These are phyloP conservation scores for Colletotrichum echinochloae DNA, from an alignment of 2,329 filamentous ascomycete genomes.

Conservation along the genomic window DNA sequence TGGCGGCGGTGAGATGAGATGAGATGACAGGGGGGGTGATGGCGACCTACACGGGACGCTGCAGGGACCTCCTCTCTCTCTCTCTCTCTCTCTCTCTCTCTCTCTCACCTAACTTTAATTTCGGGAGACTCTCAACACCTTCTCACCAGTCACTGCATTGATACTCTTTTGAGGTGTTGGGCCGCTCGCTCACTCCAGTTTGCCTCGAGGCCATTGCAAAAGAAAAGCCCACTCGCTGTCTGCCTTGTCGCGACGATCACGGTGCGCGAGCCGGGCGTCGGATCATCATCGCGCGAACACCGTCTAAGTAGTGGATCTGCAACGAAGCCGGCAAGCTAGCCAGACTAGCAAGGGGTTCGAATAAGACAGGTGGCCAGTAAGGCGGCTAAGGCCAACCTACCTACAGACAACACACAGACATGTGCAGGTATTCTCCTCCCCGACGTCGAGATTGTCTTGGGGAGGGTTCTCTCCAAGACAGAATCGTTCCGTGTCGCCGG, in stretches of 20 bases:
- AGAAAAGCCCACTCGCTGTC: too few species aligned
- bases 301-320: neutral
- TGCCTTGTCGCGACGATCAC: slow-evolving; percentile 23
- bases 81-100: too few species aligned
- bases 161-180: too few species aligned
- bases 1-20: neutral
- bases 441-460: neutral
- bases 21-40: neutral
- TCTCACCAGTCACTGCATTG: neutral
- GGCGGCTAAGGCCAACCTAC: too few species aligned
- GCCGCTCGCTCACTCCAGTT: too few species aligned
- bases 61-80: neutral
- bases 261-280: neutral
- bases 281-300: slow-evolving; percentile 21
- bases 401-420: too few species aligned
- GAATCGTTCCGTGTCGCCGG: neutral
- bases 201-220: too few species aligned
- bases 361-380: too few species aligned
- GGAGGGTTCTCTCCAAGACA: neutral
- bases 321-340: neutral
- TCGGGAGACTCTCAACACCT: neutral
- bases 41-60: neutral
- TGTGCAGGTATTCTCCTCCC: too few species aligned
- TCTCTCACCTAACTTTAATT: too few species aligned
- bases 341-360: neutral